Evolutionary conservation across 352 stramenopile species (phyloP).

Genomic region (Globisporangium paroecandrum): DNA sequence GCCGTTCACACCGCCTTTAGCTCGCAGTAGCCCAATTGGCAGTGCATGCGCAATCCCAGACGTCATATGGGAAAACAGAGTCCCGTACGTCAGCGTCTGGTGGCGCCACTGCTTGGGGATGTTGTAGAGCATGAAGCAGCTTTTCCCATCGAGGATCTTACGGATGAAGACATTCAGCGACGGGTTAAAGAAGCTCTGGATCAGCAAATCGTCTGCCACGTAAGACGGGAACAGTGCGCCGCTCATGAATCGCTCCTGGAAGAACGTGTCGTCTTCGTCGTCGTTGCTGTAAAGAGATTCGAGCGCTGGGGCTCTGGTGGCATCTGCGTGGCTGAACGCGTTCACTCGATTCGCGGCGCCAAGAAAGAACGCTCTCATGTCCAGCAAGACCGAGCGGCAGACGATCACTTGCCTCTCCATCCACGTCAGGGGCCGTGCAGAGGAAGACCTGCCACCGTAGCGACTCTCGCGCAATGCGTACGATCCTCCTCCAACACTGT

Average conservation of each 20-base stretch:
- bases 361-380: constrained; percentile 56
- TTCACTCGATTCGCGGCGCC: constrained; percentile 53
- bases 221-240: constrained; percentile 77
- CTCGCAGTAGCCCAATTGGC: constrained; percentile 74
- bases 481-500: constrained; percentile 2
- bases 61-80: constrained; percentile 80
- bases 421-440: constrained; percentile 40
- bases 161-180: constrained; percentile 83
- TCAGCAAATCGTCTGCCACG: constrained; percentile 76
- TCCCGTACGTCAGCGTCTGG: constrained; percentile 50
- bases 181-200: constrained; percentile 87
- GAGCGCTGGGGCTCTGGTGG: background rate
- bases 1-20: constrained; percentile 36
- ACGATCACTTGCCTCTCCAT: constrained; percentile 28
- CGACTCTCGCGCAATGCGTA: background rate
- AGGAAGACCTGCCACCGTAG: constrained; percentile 25
- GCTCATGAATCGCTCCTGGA: constrained; percentile 84
- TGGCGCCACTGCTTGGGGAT: constrained; percentile 55
- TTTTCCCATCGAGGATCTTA: constrained; percentile 81
- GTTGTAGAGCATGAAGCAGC: constrained; percentile 83
- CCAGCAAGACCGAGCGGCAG: constrained; percentile 9
- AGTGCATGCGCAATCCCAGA: constrained; percentile 61
- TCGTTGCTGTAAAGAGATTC: constrained; percentile 12
- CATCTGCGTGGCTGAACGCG: constrained; percentile 21
- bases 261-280: constrained; percentile 76